Base-by-base conservation (phyloP, 225 moss, liverwort and hornwort species). In the Marchantia polymorpha region DNA sequence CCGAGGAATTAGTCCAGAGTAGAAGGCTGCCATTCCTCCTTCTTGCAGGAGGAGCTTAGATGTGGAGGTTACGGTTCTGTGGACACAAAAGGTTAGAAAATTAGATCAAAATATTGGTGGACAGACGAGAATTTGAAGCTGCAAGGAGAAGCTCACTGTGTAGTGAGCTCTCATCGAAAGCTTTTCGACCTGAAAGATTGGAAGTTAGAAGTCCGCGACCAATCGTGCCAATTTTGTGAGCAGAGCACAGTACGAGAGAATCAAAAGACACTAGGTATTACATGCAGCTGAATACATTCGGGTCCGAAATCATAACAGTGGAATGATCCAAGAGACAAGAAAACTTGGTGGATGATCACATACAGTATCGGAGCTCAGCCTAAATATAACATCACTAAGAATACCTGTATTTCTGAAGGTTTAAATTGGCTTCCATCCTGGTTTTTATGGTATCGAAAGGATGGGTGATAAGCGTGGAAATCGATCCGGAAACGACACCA, bases 391-490 rank as follows among this genome's bases (percentile, higher is more conserved):
- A 0, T 11, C 2, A 65, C 22, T 26, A 54, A n/a, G 16, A 54
- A 13, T 48, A 90, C 91, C 87, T 75, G 84, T 91, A 91, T 49
- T 72, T 68, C n/a, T 80, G 81, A 49, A 82, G 20, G 61, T 84
- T 79, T 55, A 91, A 29, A 54, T 93, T 93, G 54, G 91, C 87
- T 53, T 93, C 91, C 91, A 91, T 93, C 17, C 85, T 86, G 68
- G 92, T 90, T 79, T 93, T 91, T 19, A 93, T 76, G 58, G 91
- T 90, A 56, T 91, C 90, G 67, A 90, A 84, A 47, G 91, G 92
- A 78, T 91, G 91, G 19, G 87, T 93, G 81, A 90, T 52, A 12
- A 91, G 56, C 19, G 89, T 49, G 48, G 89, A 65, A 16, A 79
- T 31, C 10, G 90, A 78, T 52, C 91, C 91, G 0, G 90, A 89